Percentiles rank a stretch among this genome's conserved stretches.
phyloP scores from a whole-genome alignment of 2,329 filamentous ascomycete species.

The Penicillium sumatraense region DNA sequence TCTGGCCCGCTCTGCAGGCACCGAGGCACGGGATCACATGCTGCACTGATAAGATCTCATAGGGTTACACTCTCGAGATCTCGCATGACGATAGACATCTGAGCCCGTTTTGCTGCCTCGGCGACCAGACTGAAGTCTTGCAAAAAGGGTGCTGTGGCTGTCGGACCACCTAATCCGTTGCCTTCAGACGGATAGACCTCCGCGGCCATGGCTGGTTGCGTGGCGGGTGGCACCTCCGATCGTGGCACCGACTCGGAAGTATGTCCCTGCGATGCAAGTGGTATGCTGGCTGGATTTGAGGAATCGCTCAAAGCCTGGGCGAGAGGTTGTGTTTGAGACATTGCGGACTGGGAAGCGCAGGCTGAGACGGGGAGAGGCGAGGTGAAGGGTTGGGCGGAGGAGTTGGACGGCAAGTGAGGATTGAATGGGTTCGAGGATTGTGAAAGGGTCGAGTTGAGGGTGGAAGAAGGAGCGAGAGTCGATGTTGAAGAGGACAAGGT shows the following conservation, averaged over 20 bases:
- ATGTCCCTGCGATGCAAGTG: constrained; percentile 15
- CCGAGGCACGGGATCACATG: constrained; percentile 5
- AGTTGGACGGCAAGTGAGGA: constrained; percentile 12
- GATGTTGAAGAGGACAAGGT: constrained; percentile 17
- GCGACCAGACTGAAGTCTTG: constrained; percentile 84
- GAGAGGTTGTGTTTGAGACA: constrained; percentile 22
- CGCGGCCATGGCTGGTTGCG: constrained; percentile 14
- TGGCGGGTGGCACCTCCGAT: constrained; percentile 14
- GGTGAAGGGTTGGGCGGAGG: constrained; percentile 18
- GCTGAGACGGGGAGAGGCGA: constrained; percentile 18
- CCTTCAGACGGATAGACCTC: constrained; percentile 32
- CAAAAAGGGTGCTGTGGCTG: constrained; percentile 65
- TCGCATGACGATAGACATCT: constrained; percentile 85
- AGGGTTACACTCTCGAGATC: constrained; percentile 67
- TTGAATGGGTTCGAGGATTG: constrained; percentile 18
- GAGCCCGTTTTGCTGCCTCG: constrained; percentile 89
- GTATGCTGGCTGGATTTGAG: constrained; percentile 7
- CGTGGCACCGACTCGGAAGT: constrained; percentile 11
- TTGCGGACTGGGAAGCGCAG: constrained; percentile 16
- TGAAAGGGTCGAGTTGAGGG: constrained; percentile 8
- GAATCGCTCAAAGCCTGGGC: constrained; percentile 16
- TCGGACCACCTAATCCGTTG: constrained; percentile 35
- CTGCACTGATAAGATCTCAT: constrained; percentile 21
- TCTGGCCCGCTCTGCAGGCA: constrained; percentile 1
- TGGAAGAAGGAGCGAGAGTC: constrained; percentile 13